Evolutionary conservation across 2,329 filamentous ascomycete genomes (phyloP), one percentile per base, ranked within the genome.

Genomic region (Colletotrichum sidae): DNA sequence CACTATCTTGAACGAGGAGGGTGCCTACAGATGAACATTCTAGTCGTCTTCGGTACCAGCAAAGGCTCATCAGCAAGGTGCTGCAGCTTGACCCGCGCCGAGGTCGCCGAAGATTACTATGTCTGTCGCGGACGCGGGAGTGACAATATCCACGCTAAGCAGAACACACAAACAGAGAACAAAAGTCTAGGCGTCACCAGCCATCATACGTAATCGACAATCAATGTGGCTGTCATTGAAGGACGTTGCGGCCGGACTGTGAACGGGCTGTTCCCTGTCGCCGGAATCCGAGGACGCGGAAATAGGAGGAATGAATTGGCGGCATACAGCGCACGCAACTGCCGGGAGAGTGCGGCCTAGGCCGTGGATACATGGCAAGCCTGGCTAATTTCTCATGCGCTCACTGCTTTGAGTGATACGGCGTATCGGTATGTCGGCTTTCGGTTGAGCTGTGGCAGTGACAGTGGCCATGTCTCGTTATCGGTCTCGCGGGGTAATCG

Each of bases 201-300:
- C 39, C 25, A 33, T 34, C 46, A 41, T 47, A 34, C 13, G 61
- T 51, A 42, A 49, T 57, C 37, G 37, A 55, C 42, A 56, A 25
- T 25, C 25, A 62, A 41, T 65, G 52, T 65, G 62, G 42, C 62
- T 65, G 58, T 62, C 62, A 62, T 65, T 7, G 62, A 55, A 9
- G 51, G 15, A 38, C 33, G 44, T 38, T 38, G 42, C 13, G 12
- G 39, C 52, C 15, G 37, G 41, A 41, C 52, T 55, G 45, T 45
- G 38, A 25, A 41, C n/a, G 41, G 8, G 42, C 34, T n/a, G 62
- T 42, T 62, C 46, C 39, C 41, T 62, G 62, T 46, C 41, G 55
- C 42, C 55, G 58, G 51, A 62, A 42, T 37, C 62, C 62, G 46
- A 62, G 58, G 35, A 33, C 38, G 35, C 62, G 58, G 62, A 42